Evolutionary conservation across 2,329 filamentous ascomycete species (phyloP).

Genomic region (Cladophialophora psammophila): DNA sequence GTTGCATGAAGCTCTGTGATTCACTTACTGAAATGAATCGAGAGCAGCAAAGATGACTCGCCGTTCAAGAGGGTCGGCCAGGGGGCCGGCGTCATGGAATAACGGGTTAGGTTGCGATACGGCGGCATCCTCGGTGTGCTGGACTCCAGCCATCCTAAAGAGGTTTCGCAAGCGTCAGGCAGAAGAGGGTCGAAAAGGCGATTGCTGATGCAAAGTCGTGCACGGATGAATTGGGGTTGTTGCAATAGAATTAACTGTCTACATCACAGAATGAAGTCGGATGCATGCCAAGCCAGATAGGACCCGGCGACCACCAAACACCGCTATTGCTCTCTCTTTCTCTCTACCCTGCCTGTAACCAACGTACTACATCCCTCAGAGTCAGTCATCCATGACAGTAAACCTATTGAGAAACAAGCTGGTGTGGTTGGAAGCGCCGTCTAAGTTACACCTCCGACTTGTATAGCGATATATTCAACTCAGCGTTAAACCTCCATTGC

Average conservation of each 20-base stretch:
- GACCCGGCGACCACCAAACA: neutral
- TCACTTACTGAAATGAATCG: constrained; percentile 84
- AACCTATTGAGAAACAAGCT: neutral
- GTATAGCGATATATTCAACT: neutral
- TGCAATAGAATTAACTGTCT: neutral
- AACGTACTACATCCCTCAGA: neutral
- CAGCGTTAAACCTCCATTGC: neutral
- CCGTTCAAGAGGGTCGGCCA: constrained; percentile 79
- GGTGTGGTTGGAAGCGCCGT: neutral
- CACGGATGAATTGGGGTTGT: neutral
- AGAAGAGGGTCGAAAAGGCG: neutral
- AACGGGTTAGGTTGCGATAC: constrained; percentile 20
- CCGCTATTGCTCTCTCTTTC: neutral
- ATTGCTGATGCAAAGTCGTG: neutral
- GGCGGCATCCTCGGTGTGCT: constrained; percentile 1
- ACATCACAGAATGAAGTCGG: neutral
- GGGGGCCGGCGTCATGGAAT: constrained; percentile 63
- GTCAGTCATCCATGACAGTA: neutral
- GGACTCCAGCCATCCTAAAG: constrained; percentile 12
- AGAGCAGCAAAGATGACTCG: constrained; percentile 80
- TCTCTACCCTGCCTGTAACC: neutral
- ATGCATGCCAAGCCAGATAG: constrained; percentile 1
- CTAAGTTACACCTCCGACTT: neutral
- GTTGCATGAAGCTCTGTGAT: constrained; percentile 4
- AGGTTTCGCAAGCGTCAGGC: neutral